Evolutionary conservation across 371 early-diverging fungal species (phyloP), one percentile per base, ranked within the genome.

Genomic region (Mortierella sp.): DNA sequence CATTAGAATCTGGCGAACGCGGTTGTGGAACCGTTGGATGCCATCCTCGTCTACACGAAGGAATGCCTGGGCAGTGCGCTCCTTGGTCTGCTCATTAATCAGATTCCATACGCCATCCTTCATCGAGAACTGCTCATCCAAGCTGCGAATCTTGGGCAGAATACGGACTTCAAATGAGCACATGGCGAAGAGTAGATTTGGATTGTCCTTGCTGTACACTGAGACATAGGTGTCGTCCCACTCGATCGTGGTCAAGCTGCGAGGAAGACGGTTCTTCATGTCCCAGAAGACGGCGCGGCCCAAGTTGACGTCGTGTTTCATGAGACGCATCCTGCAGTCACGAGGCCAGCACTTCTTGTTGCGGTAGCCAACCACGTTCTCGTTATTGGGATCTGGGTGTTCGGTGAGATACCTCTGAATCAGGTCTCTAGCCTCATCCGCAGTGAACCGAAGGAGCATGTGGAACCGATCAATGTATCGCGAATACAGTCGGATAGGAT

Each of bases 371-470:
- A 98, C 98, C 68, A 98, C 91, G 80, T 98, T 98, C 72, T 97
- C 98, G 82, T 97, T 96, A 82, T 98, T 98, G 17, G 99, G 99
- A 83, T 99, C 98, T 1, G 99, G 99, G 81, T 97, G 94, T 78
- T 98, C 98, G 0, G 97, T 97, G 70, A 98, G 76, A 71, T 95
- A 98, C 43, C 98, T 91, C 78, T 99, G 98, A 56, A 98, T 94
- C 64, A 99, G 80, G 71, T 98, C 98, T 57, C 97, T 87, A 3
- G 95, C 91, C 65, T 98, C 98, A 22, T 95, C 96, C 8, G 92
- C 93, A 21, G 92, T 88, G 79, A 99, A 97, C 14, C 97, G 88
- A 84, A 98, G 92, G 79, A 98, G 90, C 78, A 99, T 93, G 77
- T 98, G 93, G 53, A 98, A 86, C 57, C 89, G 86, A 71, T 99